Evolutionary conservation across 2,329 filamentous ascomycete species (phyloP).

Genomic region (Lachnellula cervina): DNA sequence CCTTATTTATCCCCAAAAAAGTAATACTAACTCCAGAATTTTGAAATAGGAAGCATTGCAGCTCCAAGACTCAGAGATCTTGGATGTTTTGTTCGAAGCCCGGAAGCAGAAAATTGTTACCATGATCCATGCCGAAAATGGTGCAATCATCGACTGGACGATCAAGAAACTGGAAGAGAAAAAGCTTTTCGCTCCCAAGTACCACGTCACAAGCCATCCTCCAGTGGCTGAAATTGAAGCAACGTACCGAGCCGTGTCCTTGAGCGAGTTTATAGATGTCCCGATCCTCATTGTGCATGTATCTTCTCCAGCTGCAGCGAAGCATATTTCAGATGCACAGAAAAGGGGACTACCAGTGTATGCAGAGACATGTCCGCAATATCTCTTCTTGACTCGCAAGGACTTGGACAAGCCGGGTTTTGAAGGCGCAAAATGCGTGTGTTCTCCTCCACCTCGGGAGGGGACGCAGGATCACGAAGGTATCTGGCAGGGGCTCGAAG

Average conservation of each 20-base stretch:
- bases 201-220: slow-evolving; percentile 46
- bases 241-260: slow-evolving; percentile 47
- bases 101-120: slow-evolving; percentile 44
- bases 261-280: slow-evolving; percentile 45
- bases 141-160: slow-evolving; percentile 49
- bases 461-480: slow-evolving; percentile 41
- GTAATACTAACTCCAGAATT: no score
- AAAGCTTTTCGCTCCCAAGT: slow-evolving; percentile 44
- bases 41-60: slow-evolving; percentile 31
- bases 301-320: slow-evolving; percentile 41
- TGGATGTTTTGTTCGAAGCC: slow-evolving; percentile 40
- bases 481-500: slow-evolving; percentile 46
- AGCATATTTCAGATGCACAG: slow-evolving; percentile 44
- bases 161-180: slow-evolving; percentile 47
- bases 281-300: slow-evolving; percentile 52
- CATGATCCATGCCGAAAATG: slow-evolving; percentile 53
- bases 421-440: slow-evolving; percentile 51
- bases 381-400: slow-evolving; percentile 48
- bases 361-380: slow-evolving; percentile 53
- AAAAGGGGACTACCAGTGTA: slow-evolving; percentile 44
- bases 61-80: slow-evolving; percentile 36
- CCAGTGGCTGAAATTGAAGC: slow-evolving; percentile 47
- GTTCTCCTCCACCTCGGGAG: slow-evolving; percentile 47
- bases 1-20: no score
- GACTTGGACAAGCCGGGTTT: slow-evolving; percentile 47